phyloP scores from a whole-genome alignment of 768 basidiomycete genomes.

The Rhodosporidiobolus sp. region DNA sequence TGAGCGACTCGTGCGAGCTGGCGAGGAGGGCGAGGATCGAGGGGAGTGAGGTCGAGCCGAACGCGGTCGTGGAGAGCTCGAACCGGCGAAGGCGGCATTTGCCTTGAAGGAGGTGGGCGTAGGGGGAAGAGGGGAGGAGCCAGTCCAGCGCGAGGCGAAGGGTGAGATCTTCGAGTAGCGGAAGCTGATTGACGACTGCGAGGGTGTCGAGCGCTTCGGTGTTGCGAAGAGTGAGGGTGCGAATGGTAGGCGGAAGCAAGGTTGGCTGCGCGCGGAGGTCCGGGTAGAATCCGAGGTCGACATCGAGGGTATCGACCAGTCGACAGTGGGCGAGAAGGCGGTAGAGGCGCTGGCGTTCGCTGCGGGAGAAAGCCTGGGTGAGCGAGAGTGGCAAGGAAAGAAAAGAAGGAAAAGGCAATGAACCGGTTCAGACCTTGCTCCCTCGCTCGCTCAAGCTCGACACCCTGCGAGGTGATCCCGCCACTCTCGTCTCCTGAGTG shows the following conservation, averaged over 20 bases:
- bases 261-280: neutral
- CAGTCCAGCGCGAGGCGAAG: slow-evolving; percentile 33
- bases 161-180: slow-evolving; percentile 15
- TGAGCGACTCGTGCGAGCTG: slow-evolving; percentile 18
- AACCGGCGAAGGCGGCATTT: slow-evolving; percentile 14
- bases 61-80: slow-evolving; percentile 36
- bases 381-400: too few species aligned
- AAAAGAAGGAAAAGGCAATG: neutral
- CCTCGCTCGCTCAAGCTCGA: neutral
- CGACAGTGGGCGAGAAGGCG: slow-evolving; percentile 6
- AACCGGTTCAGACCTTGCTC: slow-evolving; percentile 10
- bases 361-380: neutral
- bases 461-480: slow-evolving; percentile 1
- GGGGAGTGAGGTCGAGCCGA: slow-evolving; percentile 15
- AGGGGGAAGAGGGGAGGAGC: neutral
- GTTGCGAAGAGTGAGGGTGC: slow-evolving; percentile 28
- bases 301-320: slow-evolving; percentile 14
- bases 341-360: slow-evolving; percentile 15
- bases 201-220: slow-evolving; percentile 21
- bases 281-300: slow-evolving; percentile 33
- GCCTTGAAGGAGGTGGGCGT: neutral
- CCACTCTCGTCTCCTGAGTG: neutral
- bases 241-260: slow-evolving; percentile 7
- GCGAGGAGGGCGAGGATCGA: slow-evolving; percentile 22
- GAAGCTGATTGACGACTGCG: slow-evolving; percentile 13